Evolutionary conservation across 768 basidiomycete genomes (phyloP), one percentile per base, ranked within the genome.

Genomic region (Leucosporidium creatinivorum): DNA sequence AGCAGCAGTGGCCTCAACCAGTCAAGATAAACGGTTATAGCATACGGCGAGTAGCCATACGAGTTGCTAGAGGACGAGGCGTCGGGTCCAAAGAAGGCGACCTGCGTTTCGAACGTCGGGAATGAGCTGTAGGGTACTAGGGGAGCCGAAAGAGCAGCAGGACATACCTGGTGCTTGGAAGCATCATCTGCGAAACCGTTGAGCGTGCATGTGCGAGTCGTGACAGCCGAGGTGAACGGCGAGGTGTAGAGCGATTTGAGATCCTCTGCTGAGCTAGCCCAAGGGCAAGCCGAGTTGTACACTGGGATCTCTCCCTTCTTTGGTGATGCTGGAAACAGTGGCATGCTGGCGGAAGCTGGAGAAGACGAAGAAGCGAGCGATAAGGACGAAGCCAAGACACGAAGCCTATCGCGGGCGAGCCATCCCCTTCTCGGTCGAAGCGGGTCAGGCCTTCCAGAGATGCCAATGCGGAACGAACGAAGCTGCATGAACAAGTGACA

Each of bases 41-140:
- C 84, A 73, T 86, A 82, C 0, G 89, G 91, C 12, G 89, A 91
- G 79, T 92, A 93, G 28, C 91, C 91, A 77, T 89, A 93, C 0
- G 87, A 88, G 76, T 93, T 93, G 67, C 90, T 75, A 21, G 90
- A 85, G n/a, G 88, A 82, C 28, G 58, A 19, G 50, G 54, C 28
- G 47, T 56, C 44, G 21, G 59, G 26, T 57, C 61, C 64, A 67
- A 75, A 59, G 76, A 75, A 70, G 65, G 74, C 75, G 72, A 69
- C 39, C 66, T 58, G 61, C 30, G 13, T 17, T 31, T 10, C 49
- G 44, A 9, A n/a, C 21, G 30, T 19, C 13, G 36, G 36, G 9
- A 44, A 55, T 12, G 62, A 48, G 21, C 39, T 61, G 62, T 30
- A 61, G 36, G 49, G 59, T 26, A 36, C 47, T 31, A 23, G 15